A percentile compares a stretch with the other conserved stretches of the same genome.
Evolutionary conservation across 495 filamentous ascomycete genomes (phyloP).

Genomic region (Thermothielavioides terrestris): DNA sequence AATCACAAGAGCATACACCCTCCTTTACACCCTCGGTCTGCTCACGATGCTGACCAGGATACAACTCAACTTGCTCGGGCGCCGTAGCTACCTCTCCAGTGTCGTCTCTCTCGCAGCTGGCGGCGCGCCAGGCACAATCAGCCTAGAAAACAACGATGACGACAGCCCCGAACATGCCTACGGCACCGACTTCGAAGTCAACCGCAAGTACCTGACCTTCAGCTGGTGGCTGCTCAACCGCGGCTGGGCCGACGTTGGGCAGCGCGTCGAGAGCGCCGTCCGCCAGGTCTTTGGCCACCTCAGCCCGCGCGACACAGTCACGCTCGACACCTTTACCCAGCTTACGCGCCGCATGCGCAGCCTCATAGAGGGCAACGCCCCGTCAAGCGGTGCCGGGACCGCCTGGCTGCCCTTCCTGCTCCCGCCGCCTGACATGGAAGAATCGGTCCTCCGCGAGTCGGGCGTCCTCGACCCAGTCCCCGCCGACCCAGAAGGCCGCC

Average conservation of each 20-base stretch:
- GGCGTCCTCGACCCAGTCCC: conserved; percentile 55
- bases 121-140: conserved; percentile 55
- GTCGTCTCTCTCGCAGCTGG: conserved; percentile 80
- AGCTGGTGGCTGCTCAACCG: conserved; percentile 96
- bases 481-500: neutral
- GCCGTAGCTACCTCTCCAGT: conserved; percentile 87
- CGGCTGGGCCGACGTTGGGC: conserved; percentile 75
- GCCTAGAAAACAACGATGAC: conserved; percentile 81
- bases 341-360: conserved; percentile 70
- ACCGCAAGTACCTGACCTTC: conserved; percentile 87
- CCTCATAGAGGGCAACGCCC: conserved; percentile 70
- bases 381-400: conserved; percentile 50
- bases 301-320: conserved; percentile 81
- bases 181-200: conserved; percentile 88
- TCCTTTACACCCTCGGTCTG: conserved; percentile 83
- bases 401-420: conserved; percentile 84
- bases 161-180: conserved; percentile 69
- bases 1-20: conserved; percentile 79
- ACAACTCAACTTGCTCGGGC: conserved; percentile 93
- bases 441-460: conserved; percentile 72
- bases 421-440: conserved; percentile 67
- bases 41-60: conserved; percentile 88
- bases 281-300: conserved; percentile 76
- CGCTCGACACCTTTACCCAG: conserved; percentile 64
- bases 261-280: conserved; percentile 69